Evolutionary conservation across 345 rosid species (phyloP).

Genomic region (Populus tremula): DNA sequence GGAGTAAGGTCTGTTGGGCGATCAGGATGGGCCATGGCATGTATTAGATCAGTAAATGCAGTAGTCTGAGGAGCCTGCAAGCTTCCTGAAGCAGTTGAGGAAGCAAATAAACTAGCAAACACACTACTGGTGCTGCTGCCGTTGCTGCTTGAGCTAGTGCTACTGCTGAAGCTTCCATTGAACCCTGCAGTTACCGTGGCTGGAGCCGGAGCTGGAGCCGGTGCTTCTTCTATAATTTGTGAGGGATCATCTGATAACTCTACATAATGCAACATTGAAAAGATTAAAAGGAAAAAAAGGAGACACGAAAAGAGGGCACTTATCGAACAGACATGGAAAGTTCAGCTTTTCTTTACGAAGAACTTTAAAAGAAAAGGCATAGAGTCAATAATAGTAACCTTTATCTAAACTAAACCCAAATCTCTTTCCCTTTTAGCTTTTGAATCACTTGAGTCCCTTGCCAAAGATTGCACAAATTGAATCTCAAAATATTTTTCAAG

Average conservation of each 20-base stretch:
- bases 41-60: constrained; percentile 46
- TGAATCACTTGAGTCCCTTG: constrained; percentile 25
- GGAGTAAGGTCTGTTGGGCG: constrained; percentile 40
- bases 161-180: constrained; percentile 50
- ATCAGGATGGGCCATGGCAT: constrained; percentile 38
- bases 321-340: constrained; percentile 24
- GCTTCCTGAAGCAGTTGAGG: constrained; percentile 58
- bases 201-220: constrained; percentile 6
- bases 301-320: neutral
- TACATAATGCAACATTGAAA: constrained; percentile 19
- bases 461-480: constrained; percentile 23
- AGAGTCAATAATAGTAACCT: constrained; percentile 29
- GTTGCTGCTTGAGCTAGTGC: constrained; percentile 48
- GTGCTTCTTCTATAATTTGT: constrained; percentile 44
- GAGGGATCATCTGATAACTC: constrained; percentile 49
- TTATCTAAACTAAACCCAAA: constrained; percentile 30
- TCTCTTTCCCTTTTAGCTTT: constrained; percentile 25
- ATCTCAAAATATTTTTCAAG: constrained; percentile 13
- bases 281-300: neutral
- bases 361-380: constrained; percentile 28
- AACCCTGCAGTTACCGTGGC: constrained; percentile 28
- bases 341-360: constrained; percentile 19
- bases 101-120: constrained; percentile 69
- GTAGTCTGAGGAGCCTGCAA: constrained; percentile 54
- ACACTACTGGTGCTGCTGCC: constrained; percentile 48